phyloP scores from a whole-genome alignment of 1,284 basidiomycete genomes.

The Puccinia polysora region DNA sequence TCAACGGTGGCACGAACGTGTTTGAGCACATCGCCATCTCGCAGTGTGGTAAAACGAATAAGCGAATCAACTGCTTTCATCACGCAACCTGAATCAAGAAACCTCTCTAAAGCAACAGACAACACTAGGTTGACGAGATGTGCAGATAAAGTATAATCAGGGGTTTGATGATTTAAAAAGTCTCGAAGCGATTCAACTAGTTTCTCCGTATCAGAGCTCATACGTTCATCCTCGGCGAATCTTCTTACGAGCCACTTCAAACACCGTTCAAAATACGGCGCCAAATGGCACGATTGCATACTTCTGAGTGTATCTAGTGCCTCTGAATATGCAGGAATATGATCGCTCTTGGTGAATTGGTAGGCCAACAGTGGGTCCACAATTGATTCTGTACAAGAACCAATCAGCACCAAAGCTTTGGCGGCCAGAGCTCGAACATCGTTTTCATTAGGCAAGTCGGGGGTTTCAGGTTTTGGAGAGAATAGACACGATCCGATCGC shows the following conservation, averaged over 20 bases:
- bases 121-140: conserved; percentile 39
- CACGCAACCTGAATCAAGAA: conserved; percentile 17
- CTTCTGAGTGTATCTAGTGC: conserved; percentile 13
- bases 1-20: conserved; percentile 30
- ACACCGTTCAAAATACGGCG: conserved; percentile 29
- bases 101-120: conserved; percentile 23
- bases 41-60: conserved; percentile 1
- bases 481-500: conserved; percentile 22
- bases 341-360: neutral
- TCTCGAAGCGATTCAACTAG: conserved; percentile 10
- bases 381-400: neutral
- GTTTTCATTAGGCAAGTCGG: neutral
- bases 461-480: neutral
- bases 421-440: conserved; percentile 2
- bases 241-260: conserved; percentile 40
- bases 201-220: conserved; percentile 16
- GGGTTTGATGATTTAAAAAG: conserved; percentile 3
- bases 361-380: conserved; percentile 23
- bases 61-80: conserved; percentile 27
- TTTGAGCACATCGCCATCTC: conserved; percentile 27
- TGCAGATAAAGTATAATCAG: conserved; percentile 19
- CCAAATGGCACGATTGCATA: conserved; percentile 10
- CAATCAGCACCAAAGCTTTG: conserved; percentile 12
- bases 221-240: conserved; percentile 31
- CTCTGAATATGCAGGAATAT: conserved; percentile 25